Base-by-base conservation (phyloP, 257 asterid genomes). In the Solanum stenotomum region DNA sequence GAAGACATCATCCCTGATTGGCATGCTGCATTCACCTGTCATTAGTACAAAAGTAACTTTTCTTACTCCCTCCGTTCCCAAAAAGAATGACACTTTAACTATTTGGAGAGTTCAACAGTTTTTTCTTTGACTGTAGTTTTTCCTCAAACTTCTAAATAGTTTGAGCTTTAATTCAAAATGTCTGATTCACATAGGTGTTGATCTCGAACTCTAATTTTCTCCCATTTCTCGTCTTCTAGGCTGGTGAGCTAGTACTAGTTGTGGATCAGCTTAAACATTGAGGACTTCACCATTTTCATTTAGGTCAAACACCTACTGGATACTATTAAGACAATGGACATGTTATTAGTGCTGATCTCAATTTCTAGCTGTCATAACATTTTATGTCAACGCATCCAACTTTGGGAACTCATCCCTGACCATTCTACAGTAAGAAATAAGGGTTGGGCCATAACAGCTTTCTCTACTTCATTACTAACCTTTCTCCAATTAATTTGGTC, bases 1-100 rank as follows among this genome's bases (percentile, higher is more conserved):
- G 91, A 89, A 89, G 90, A 87, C 34, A 88, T 72, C 89, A 12
- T 35, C 42, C 89, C 89, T 31, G 67, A 76, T 12, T 61, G 61
- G 29, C 68, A 86, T 74, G 88, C 85, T 46, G 81, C 70, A 20
- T 52, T 86, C 72, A 86, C 88, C 88, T 86, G 85, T 49, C 85
- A 82, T 18, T 10, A 82, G 70, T 82, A 46, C 42, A 18, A 49
- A 82, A 49, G 44, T 81, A 81, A 18, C 18, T 81, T 29, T 49
- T 29, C 20, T 44, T 31, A 49, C 20, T 81, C 29, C 12, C 25
- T 81, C 52, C 1, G 3, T 27, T 81, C 4, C 42, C 65, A 81
- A 29, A 79, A 46, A 46, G 42, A 81, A 81, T 81, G 20, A 27
- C 42, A 49, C 40, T 46, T 27, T 2, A 49, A 35, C 31, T 10